Base-by-base conservation (phyloP, 106 monocot genomes). In the Acorus gramineus region DNA sequence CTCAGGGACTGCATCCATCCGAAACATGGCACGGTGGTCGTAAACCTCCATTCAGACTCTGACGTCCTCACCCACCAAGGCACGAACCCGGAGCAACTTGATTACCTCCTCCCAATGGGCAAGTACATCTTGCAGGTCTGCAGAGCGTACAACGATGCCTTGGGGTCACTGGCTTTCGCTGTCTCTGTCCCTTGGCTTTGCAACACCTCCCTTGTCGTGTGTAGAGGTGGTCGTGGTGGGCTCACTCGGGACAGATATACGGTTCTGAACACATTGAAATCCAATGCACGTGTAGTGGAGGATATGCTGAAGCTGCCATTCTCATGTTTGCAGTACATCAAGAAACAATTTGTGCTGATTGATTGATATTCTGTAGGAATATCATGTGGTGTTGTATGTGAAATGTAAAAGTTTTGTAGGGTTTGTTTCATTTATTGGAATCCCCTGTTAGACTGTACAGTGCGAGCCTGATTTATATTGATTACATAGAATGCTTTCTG, bases 131-230 rank as follows among this genome's bases (percentile, higher is more conserved):
- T 61, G 2, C 75, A 83, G 62, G 91, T 98, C 43, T 73, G 86
- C 70, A 76, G 70, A 51, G 85, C 90, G 11, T 98, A 91, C 55
- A 88, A 88, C 76, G 65, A 74, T 69, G 74, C 77, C 28, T 44
- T 91, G 12, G 96, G 96, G 47, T 28, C 28, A 1, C 64, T 80
- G 14, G 85, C 91, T 5, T 91, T 85, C 61, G 71, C 74, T 7
- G 67, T 91, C 44, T 62, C 78, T 0, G 96, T 91, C 66, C 96
- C 96, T n/a, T 83, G 85, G 96, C 81, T 98, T 51, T 98, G 91
- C 71, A 98, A 98, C 66, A 66, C 75, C 46, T 88, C 82, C 55
- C 82, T 98, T 55, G 85, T 91, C 53, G 90, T 90, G 11, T 80
- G 86, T 49, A 73, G 59, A 12, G 57, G 71, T 45, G 71, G 50